Percentiles rank a stretch among this genome's conserved stretches.
These are phyloP conservation scores for Isatis lusitanica DNA, from an alignment of 441 rosid genomes.

Conservation along the genomic window DNA sequence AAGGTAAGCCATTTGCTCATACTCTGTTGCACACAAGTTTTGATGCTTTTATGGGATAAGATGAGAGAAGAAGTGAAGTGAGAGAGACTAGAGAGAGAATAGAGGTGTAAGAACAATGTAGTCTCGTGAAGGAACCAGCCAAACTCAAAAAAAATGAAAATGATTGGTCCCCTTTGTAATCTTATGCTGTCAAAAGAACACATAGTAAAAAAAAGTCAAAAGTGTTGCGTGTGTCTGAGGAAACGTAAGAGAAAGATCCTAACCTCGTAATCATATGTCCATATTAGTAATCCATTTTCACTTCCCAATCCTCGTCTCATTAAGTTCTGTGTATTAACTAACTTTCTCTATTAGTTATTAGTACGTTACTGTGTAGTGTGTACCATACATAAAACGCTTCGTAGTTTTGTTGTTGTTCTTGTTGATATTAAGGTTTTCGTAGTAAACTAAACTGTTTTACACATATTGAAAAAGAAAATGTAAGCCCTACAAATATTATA, in stretches of 20 bases:
- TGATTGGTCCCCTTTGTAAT: constrained; percentile 36
- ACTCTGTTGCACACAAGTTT: constrained; percentile 11
- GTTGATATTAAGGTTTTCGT: not conserved
- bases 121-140: constrained; percentile 38
- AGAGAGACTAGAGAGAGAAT: not conserved
- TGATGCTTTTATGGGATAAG: constrained; percentile 31
- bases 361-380: not conserved
- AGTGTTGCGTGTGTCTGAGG: constrained; percentile 38
- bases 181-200: constrained; percentile 34
- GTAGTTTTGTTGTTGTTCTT: no score
- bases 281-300: not conserved
- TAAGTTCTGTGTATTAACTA: not conserved
- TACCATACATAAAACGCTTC: no score
- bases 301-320: not conserved
- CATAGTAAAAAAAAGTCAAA: constrained; percentile 29
- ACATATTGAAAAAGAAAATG: not conserved
- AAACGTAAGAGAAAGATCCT: constrained; percentile 16
- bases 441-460: not conserved
- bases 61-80: constrained; percentile 34
- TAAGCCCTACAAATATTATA: not conserved
- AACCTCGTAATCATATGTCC: not conserved
- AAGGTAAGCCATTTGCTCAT: constrained; percentile 42
- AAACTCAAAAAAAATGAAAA: constrained; percentile 24
- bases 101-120: constrained; percentile 25
- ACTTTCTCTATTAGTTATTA: not conserved